Evolutionary conservation across 352 stramenopile genomes (phyloP).

Genomic region (Phytophthora capsici): DNA sequence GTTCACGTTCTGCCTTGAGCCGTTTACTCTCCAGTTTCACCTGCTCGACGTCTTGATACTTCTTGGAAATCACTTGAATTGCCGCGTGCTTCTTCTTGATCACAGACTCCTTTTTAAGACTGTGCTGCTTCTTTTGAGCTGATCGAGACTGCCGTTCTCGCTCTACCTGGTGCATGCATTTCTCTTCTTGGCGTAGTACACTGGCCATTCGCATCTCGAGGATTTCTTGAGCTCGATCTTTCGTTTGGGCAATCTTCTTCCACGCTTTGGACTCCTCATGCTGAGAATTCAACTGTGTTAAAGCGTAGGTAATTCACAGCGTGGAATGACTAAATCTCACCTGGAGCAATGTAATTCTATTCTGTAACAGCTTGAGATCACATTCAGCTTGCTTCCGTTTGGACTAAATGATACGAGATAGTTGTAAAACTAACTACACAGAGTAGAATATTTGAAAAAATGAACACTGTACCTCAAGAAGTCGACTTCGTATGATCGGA

Average conservation of each 20-base stretch:
- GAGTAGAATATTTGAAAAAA: not conserved
- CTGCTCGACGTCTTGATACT: constrained; percentile 78
- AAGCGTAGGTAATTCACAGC: not conserved
- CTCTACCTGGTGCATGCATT: constrained; percentile 48
- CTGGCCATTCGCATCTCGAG: constrained; percentile 65
- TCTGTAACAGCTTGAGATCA: constrained; percentile 76
- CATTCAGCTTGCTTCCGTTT: constrained; percentile 80
- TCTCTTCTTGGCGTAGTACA: constrained; percentile 54
- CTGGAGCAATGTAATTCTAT: constrained; percentile 72
- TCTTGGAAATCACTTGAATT: constrained; percentile 78
- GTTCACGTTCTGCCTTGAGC: constrained; percentile 67
- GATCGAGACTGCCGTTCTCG: constrained; percentile 51
- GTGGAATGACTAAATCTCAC: constrained; percentile 14
- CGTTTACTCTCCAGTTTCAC: constrained; percentile 75
- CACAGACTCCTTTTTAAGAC: constrained; percentile 73
- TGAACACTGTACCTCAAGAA: constrained; percentile 47
- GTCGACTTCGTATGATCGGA: constrained; percentile 55
- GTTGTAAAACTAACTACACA: too few relatives aligned
- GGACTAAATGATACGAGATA: constrained; percentile 41
- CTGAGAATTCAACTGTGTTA: constrained; percentile 17
- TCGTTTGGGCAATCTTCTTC: constrained; percentile 84
- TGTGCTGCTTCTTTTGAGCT: constrained; percentile 63
- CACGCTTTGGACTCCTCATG: constrained; percentile 79
- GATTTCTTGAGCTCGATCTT: constrained; percentile 75
- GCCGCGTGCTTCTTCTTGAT: constrained; percentile 80